These are phyloP conservation scores for Pseudogymnoascus verrucosus DNA, from an alignment of 2,329 filamentous ascomycete species.

Conservation along the genomic window DNA sequence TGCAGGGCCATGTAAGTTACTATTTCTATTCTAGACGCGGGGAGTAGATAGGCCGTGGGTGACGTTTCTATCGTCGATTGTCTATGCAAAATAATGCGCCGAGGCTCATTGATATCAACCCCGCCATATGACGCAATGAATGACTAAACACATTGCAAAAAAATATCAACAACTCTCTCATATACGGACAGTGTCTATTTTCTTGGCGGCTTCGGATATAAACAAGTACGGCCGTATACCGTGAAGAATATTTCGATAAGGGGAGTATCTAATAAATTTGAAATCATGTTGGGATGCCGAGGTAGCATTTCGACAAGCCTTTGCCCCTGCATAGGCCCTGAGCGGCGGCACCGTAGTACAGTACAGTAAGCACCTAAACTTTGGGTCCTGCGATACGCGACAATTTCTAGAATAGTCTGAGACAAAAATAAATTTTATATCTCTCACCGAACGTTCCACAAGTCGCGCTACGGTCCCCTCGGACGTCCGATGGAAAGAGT, in stretches of 20 bases:
- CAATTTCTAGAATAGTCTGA: not conserved
- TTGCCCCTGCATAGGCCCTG: not conserved
- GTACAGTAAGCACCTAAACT: not conserved
- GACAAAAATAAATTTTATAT: not conserved
- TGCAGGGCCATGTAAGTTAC: not conserved
- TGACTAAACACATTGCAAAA: not conserved
- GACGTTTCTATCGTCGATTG: not conserved
- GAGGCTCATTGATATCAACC: not conserved
- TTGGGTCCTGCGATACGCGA: not conserved
- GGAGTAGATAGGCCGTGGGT: not conserved
- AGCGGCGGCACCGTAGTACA: not conserved
- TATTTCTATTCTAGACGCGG: not conserved
- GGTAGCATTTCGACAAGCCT: not conserved
- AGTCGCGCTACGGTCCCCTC: not conserved
- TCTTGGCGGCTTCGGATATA: not conserved
- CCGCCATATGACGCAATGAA: conserved; percentile 4
- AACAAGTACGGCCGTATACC: not conserved
- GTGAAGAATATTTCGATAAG: not conserved
- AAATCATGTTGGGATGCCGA: not conserved
- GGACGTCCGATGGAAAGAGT: not conserved
- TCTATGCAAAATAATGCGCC: not conserved
- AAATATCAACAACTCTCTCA: not conserved
- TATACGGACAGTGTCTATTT: not conserved
- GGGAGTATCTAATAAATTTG: not conserved
- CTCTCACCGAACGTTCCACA: not conserved